phyloP scores from a whole-genome alignment of 2,329 filamentous ascomycete species.

The Xylaria hypoxylon region DNA sequence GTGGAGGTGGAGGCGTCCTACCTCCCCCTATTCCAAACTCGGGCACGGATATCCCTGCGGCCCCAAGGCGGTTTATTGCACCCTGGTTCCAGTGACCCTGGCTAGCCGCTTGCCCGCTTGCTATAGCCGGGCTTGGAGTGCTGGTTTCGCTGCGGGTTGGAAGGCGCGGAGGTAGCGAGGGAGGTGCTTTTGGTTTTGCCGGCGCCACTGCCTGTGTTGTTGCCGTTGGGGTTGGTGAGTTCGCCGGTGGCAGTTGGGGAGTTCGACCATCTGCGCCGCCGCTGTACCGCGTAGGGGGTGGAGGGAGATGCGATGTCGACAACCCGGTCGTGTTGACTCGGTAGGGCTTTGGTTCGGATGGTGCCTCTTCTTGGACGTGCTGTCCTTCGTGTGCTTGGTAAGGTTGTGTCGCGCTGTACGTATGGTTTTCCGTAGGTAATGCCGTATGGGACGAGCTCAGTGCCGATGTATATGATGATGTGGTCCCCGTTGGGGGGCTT shows the following conservation, averaged over 20 bases:
- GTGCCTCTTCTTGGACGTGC: constrained; percentile 53
- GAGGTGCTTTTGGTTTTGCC: constrained; percentile 53
- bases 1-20: constrained; percentile 44
- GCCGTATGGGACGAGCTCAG: constrained; percentile 10
- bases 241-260: constrained; percentile 22
- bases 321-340: constrained; percentile 77
- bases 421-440: constrained; percentile 42
- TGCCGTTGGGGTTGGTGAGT: constrained; percentile 4
- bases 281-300: constrained; percentile 71
- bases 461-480: constrained; percentile 3
- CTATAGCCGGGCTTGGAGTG: constrained; percentile 56
- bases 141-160: constrained; percentile 70
- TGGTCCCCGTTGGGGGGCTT: neutral
- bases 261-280: constrained; percentile 50
- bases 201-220: constrained; percentile 1
- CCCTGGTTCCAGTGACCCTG: constrained; percentile 61
- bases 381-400: constrained; percentile 51
- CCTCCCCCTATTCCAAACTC: constrained; percentile 74
- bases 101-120: constrained; percentile 35
- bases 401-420: constrained; percentile 34
- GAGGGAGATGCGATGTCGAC: constrained; percentile 74
- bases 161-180: constrained; percentile 73
- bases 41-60: constrained; percentile 82
- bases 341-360: constrained; percentile 70
- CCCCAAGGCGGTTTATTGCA: constrained; percentile 74